These are phyloP conservation scores for Colletotrichum nymphaeae DNA, from an alignment of 2,329 filamentous ascomycete species.

Conservation along the genomic window DNA sequence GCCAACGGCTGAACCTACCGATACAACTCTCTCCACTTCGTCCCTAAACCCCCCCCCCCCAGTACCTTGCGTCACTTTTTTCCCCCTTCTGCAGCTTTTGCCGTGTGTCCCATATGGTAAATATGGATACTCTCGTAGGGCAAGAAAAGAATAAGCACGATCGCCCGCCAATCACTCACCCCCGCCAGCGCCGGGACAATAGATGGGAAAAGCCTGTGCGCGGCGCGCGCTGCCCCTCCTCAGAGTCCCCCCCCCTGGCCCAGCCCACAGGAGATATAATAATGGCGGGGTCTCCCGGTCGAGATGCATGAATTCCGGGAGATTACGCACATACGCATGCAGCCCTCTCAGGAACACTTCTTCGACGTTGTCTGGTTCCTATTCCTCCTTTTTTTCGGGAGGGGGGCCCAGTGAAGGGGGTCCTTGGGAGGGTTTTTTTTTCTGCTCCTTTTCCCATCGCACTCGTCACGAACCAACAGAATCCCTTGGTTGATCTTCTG, in stretches of 20 bases:
- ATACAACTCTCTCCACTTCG: not conserved
- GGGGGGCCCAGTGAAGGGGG: too few relatives aligned
- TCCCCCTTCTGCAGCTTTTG: not conserved
- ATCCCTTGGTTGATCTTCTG: not conserved
- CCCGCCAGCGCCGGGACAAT: not conserved
- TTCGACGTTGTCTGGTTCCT: not conserved
- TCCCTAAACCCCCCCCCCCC: not conserved
- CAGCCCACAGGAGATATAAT: not conserved
- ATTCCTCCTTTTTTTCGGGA: not conserved
- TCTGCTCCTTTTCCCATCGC: not conserved
- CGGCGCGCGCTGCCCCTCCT: not conserved
- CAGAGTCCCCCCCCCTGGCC: too few relatives aligned
- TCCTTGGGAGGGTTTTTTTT: not conserved
- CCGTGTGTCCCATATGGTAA: too few relatives aligned
- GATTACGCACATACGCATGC: slow-evolving; percentile 25
- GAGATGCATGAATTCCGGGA: slow-evolving; percentile 35
- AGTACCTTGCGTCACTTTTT: slow-evolving; percentile 3
- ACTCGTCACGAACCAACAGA: not conserved
- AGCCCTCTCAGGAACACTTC: not conserved
- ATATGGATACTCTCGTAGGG: slow-evolving; percentile 15
- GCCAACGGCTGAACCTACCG: too few relatives aligned
- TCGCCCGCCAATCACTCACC: slow-evolving; percentile 17
- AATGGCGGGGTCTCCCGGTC: slow-evolving; percentile 29
- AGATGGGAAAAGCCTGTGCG: slow-evolving; percentile 1
- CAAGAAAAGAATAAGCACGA: slow-evolving; percentile 30